A percentile compares a stretch with the other conserved stretches of the same genome.
These are phyloP conservation scores for Darksidea phi DNA, from an alignment of 495 filamentous ascomycete genomes.

Conservation along the genomic window DNA sequence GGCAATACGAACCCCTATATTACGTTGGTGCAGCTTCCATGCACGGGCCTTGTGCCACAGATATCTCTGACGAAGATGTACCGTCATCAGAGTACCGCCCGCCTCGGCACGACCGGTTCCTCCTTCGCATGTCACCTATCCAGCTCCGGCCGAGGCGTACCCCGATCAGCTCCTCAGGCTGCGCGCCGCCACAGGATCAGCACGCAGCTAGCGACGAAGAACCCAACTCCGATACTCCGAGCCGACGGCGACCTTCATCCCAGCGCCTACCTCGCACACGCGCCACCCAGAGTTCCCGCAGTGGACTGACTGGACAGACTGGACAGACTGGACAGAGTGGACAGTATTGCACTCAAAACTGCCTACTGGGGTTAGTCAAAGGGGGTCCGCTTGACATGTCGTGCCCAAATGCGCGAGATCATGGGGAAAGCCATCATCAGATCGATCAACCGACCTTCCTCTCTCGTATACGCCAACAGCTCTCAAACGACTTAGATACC, in stretches of 20 bases:
- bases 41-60: too few relatives aligned
- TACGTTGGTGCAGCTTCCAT: too few relatives aligned
- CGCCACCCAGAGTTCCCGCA: conserved; percentile 35
- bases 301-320: conserved; percentile 7
- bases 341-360: conserved; percentile 51
- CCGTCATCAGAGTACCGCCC: conserved; percentile 33
- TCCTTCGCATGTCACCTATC: conserved; percentile 29
- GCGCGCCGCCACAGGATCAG: conserved; percentile 9
- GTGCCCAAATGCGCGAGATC: conserved; percentile 48
- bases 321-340: neutral
- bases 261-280: conserved; percentile 37
- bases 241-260: conserved; percentile 19
- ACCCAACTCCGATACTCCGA: conserved; percentile 27
- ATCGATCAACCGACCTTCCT: conserved; percentile 23
- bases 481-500: conserved; percentile 33
- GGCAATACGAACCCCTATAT: too few relatives aligned
- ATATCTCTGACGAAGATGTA: conserved; percentile 17
- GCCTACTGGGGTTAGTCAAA: conserved; percentile 48
- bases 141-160: conserved; percentile 14
- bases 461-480: conserved; percentile 32
- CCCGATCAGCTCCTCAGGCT: conserved; percentile 6
- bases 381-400: conserved; percentile 41
- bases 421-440: conserved; percentile 28
- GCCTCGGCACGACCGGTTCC: conserved; percentile 13
- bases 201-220: conserved; percentile 24